These are phyloP conservation scores for Daphne laureola DNA, from an alignment of 441 rosid genomes.

Conservation along the genomic window DNA sequence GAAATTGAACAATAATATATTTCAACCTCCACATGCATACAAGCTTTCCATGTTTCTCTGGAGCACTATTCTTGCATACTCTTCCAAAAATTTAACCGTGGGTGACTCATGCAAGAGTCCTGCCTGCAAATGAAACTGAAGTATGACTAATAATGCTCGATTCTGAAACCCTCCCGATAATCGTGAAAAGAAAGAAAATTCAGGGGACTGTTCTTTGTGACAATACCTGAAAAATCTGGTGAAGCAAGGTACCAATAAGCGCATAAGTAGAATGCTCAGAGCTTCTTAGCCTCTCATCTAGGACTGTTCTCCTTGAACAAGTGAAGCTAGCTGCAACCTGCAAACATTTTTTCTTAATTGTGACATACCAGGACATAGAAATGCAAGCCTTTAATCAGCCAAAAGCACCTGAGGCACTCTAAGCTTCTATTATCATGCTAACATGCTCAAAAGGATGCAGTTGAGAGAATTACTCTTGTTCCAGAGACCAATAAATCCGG, in stretches of 20 bases:
- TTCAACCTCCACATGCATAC: constrained; percentile 91
- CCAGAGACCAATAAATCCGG: constrained; percentile 91
- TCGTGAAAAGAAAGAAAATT: constrained; percentile 8
- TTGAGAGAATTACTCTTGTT: constrained; percentile 56
- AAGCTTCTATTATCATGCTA: too few relatives aligned
- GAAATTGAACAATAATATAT: constrained; percentile 20
- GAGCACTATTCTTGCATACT: constrained; percentile 56
- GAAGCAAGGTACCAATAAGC: constrained; percentile 87
- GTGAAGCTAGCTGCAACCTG: constrained; percentile 90
- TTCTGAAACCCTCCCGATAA: constrained; percentile 14
- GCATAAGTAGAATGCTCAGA: constrained; percentile 75
- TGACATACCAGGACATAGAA: constrained; percentile 13
- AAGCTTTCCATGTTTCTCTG: constrained; percentile 78
- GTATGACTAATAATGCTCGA: constrained; percentile 3
- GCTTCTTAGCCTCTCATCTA: constrained; percentile 88
- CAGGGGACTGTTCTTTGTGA: constrained; percentile 6
- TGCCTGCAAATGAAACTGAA: constrained; percentile 46
- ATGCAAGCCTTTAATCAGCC: constrained; percentile 8
- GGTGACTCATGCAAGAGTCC: constrained; percentile 68
- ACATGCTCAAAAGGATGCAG: too few relatives aligned
- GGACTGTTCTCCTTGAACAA: constrained; percentile 82
- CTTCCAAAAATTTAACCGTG: constrained; percentile 54
- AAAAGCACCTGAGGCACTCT: neutral
- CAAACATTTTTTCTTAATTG: constrained; percentile 12
- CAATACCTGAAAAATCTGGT: constrained; percentile 89